Evolutionary conservation across 345 rosid genomes (phyloP).

Genomic region (Sonneratia alba): DNA sequence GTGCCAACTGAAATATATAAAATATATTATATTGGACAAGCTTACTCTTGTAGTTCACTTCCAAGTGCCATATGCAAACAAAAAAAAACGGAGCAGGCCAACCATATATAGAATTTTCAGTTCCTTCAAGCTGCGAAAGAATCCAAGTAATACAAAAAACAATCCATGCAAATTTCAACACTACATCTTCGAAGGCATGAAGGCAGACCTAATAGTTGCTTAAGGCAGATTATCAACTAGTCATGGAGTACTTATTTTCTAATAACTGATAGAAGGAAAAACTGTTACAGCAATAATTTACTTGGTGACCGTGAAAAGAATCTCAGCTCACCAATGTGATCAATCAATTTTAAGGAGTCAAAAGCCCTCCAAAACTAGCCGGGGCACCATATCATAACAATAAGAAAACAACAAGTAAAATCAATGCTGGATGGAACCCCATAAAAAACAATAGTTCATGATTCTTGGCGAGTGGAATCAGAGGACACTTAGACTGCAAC

Average conservation of each 20-base stretch:
- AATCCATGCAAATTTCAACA: too few species aligned
- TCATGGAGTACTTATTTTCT: neutral
- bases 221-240: neutral
- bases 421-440: neutral
- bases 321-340: neutral
- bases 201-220: neutral
- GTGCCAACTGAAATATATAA: neutral
- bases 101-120: constrained; percentile 43
- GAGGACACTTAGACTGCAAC: too few species aligned
- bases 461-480: too few species aligned
- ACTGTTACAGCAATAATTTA: too few species aligned
- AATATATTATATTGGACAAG: neutral
- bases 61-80: constrained; percentile 96
- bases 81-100: constrained; percentile 61
- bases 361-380: too few species aligned
- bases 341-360: neutral
- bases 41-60: constrained; percentile 83
- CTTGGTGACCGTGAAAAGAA: too few species aligned
- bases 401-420: neutral
- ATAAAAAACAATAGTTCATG: too few species aligned
- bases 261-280: neutral
- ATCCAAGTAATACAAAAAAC: neutral
- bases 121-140: constrained; percentile 72
- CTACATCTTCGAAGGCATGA: neutral
- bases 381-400: neutral